Evolutionary conservation across 306 rosid species (phyloP), one percentile per base, ranked within the genome.

Genomic region (Inga leiocalycina): DNA sequence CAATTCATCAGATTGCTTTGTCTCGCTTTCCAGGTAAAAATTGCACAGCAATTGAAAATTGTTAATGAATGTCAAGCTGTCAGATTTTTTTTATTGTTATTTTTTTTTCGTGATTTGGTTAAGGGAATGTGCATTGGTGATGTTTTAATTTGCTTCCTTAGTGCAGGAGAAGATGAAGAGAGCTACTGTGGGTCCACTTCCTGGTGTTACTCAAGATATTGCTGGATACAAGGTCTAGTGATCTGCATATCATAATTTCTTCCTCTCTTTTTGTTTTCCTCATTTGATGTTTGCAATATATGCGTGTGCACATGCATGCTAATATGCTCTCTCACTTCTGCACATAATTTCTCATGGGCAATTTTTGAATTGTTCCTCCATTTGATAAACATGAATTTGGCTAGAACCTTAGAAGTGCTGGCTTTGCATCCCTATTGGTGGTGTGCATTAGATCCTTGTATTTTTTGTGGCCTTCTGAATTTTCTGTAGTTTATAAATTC

Each of bases 121-220:
- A 62, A 85, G 20, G 69, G 30, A 44, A 44, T 64, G 68, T 62
- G 78, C n/a, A 76, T 75, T 52, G 78, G 51, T 43, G 85, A 64
- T 87, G 75, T 71, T 73, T 74, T 22, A 22, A 57, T 77, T 85
- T 76, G 85, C 37, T 77, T 87, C 85, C 71, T 14, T 89, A 95
- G 98, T 88, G 92, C 91, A 91, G 91, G 90, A 80, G 87, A 93
- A 91, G 87, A 88, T 8, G 86, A 95, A 95, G 98, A 92, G 94
- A 71, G 95, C 98, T 73, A 74, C 88, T n/a, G 98, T 95, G 46
- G 98, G 98, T 70, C 98, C 98, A 3, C 78, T 93, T 84, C 98
- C 97, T 44, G 98, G 98, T 84, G 98, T 95, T 83, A 92, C 98
- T 77, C 98, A 93, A 87, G 98, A 92, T 81, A 95, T 95, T 86